These are phyloP conservation scores for Ustilago cynodontis DNA, from an alignment of 1,284 basidiomycete species.

Conservation along the genomic window DNA sequence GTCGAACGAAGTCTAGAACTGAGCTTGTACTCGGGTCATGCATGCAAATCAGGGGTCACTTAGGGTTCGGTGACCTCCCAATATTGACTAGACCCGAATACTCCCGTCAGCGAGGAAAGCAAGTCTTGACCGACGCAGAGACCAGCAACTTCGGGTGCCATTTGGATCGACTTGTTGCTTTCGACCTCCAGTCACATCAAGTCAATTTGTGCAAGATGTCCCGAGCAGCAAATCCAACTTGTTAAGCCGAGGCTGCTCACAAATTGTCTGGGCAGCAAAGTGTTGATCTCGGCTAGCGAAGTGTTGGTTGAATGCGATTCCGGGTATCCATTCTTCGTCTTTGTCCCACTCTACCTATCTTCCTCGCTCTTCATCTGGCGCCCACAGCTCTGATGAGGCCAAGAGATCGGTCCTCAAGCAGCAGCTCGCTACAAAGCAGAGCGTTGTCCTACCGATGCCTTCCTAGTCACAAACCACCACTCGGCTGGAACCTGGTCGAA, in stretches of 20 bases:
- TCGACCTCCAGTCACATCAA: too few relatives aligned
- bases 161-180: too few relatives aligned
- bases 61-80: neutral
- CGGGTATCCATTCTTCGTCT: neutral
- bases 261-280: neutral
- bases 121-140: neutral
- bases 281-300: constrained; percentile 19
- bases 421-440: neutral
- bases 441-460: neutral
- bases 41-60: too few relatives aligned
- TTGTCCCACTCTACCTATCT: neutral
- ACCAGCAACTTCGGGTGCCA: neutral
- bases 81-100: too few relatives aligned
- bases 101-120: neutral
- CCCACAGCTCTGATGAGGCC: neutral
- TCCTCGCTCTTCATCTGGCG: neutral
- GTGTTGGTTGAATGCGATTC: neutral
- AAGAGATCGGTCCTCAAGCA: neutral
- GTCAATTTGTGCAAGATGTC: neutral
- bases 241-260: neutral
- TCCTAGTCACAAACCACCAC: too few relatives aligned
- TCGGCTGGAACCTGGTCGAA: neutral
- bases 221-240: neutral
- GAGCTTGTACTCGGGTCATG: too few relatives aligned
- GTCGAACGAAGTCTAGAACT: too few relatives aligned